Evolutionary conservation across 1,284 basidiomycete genomes (phyloP).

Genomic region (Amylostereum areolatum): DNA sequence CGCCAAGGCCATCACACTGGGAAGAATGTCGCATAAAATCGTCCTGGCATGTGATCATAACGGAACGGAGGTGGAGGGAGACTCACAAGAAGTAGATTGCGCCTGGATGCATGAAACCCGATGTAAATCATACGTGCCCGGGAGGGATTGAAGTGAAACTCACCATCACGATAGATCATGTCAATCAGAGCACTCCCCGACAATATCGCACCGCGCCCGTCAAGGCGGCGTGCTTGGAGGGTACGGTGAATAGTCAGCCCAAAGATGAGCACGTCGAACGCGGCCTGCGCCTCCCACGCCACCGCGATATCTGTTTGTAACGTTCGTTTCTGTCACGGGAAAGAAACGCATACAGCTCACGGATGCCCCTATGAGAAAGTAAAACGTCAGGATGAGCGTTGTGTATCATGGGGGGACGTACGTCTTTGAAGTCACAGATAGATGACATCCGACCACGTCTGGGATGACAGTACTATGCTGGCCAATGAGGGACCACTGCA

Average conservation of each 20-base stretch:
- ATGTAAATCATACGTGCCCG: too few relatives aligned
- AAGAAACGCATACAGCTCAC: background rate
- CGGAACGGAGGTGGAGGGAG: background rate
- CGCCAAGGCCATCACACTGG: conserved; percentile 26
- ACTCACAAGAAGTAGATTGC: background rate
- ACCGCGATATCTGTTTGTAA: background rate
- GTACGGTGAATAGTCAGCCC: background rate
- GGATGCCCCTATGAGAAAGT: background rate
- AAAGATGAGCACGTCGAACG: conserved; percentile 1
- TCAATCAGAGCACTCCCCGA: background rate
- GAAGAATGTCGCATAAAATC: too few relatives aligned
- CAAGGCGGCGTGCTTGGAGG: background rate
- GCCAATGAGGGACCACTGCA: conserved; percentile 29
- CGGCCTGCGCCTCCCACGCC: background rate
- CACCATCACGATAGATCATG: background rate
- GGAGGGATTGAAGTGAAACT: too few relatives aligned
- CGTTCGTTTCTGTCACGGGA: background rate
- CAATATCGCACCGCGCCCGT: background rate
- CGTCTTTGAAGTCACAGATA: conserved; percentile 23
- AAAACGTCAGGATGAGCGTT: background rate
- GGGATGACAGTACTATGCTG: conserved; percentile 21
- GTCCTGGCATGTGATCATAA: too few relatives aligned
- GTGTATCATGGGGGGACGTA: conserved; percentile 15
- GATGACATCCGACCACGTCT: conserved; percentile 25
- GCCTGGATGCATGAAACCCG: too few relatives aligned